Conservation (phyloP, 768 basidiomycete species). For the Rhizopogon vesiculosus region DNA sequence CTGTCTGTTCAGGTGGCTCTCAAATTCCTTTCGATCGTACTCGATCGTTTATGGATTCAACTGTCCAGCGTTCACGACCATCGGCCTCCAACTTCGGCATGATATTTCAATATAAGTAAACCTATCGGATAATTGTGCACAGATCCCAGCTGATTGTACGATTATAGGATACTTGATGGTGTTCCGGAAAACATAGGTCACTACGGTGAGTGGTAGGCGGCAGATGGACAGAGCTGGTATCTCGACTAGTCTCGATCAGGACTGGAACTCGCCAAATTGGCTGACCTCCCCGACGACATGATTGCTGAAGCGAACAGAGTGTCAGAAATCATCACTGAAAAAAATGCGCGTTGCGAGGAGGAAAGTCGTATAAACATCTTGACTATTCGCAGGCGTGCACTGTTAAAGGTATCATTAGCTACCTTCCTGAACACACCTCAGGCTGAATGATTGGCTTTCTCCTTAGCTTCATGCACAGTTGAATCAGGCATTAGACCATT, state of each 20-base stretch:
- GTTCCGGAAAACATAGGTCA: slow-evolving; percentile 56
- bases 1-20: slow-evolving; percentile 69
- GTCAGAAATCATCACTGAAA: slow-evolving; percentile 50
- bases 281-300: slow-evolving; percentile 76
- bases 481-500: slow-evolving; percentile 66
- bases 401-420: slow-evolving; percentile 52
- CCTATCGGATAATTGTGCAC: not conserved
- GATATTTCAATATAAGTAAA: slow-evolving; percentile 75
- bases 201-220: slow-evolving; percentile 50
- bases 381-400: slow-evolving; percentile 57
- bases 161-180: slow-evolving; percentile 68
- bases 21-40: not conserved
- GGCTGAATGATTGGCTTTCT: not conserved
- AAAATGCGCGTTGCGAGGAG: slow-evolving; percentile 53
- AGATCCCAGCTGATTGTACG: not conserved
- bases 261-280: slow-evolving; percentile 82
- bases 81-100: slow-evolving; percentile 60
- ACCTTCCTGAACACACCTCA: not conserved
- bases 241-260: slow-evolving; percentile 42
- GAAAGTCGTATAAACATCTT: slow-evolving; percentile 59
- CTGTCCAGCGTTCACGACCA: slow-evolving; percentile 44
- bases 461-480: slow-evolving; percentile 71
- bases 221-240: not conserved
- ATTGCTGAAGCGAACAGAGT: slow-evolving; percentile 58
- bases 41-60: not conserved